Base-by-base conservation (phyloP, 2,329 filamentous ascomycete species). In the Scedosporium aurantiacum region DNA sequence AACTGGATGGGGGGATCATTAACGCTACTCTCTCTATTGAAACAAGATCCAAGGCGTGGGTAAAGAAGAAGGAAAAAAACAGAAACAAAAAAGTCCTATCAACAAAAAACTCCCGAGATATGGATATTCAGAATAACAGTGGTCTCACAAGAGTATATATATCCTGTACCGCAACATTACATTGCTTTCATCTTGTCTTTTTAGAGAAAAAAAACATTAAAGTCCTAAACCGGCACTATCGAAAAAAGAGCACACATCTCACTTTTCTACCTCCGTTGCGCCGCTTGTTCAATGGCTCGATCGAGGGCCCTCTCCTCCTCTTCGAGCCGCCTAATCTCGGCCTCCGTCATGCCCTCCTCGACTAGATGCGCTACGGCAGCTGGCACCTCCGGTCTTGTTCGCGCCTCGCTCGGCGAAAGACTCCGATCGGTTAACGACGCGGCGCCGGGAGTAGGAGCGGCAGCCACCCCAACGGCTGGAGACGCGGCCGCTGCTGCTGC, bases 311-410 rank as follows among this genome's bases (percentile, higher is more conserved):
- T 69, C 70, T 85, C 82, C 67, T 85, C 82, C 64, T 83, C 82
- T 66, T 83, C 81, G 50, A 85, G 65, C 64, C 79, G 69, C 59
- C 76, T 73, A 57, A 84, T 81, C 67, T 85, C 80, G 0, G 79
- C 81, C 7, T 74, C 73, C 57, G 82, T 83, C 82, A 85, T 85
- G 58, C 80, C 79, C n/a, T 83, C 81, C 66, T 85, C 82, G 4
- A 83, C 78, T 40, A 85, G 70, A 63, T 82, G 80, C 18, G 78
- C 76, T 55, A 81, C 79, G 28, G 56, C 65, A 64, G 28, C 65
- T 62, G 57, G 61, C 62, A 21, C 59, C 63, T 57, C 58, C 62
- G 50, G 65, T 62, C 18, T 57, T 3, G 52, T 23, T 60, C 6
- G 60, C 58, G 57, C 62, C 61, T 5, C 62, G 47, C 28, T 65